Evolutionary conservation across 495 filamentous ascomycete species (phyloP), one percentile per base, ranked within the genome.

Genomic region (Rhizodiscina lignyota): DNA sequence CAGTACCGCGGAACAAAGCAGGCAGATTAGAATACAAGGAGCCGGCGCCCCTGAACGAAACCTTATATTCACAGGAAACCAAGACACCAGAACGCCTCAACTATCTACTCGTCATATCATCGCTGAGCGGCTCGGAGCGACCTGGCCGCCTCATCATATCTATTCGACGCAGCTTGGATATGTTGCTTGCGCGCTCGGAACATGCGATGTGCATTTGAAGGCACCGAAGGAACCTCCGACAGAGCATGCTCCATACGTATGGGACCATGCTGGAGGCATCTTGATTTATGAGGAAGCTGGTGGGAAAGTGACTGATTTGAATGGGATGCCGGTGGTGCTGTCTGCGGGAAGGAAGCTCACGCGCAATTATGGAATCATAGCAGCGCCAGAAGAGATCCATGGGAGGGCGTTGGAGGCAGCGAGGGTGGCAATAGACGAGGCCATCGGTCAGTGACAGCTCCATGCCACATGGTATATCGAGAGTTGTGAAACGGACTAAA

Each of bases 191-290:
- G 73, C 70, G 0, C 49, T 74, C 11, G 68, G 66, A 2, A 59
- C 65, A 4, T 70, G 63, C 16, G 73, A 74, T 49, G 53, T 63
- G 27, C 63, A 68, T 2, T 44, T 78, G 17, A 75, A 75, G 61
- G 56, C 77, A 10, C 71, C 74, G 11, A 17, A 18, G 26, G 8
- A 23, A 4, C 5, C 13, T 37, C 52, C 55, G 2, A 42, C 55
- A 16, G 12, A 13, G 3, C 4, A 10, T 2, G 18, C 11, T 3
- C 12, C 4, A 26, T 21, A 18, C 10, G 60, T 76, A 18, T 80
- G 74, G 74, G 75, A 80, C 41, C 75, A 80, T 50, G 66, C 68
- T 0, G 75, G 74, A 5, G 74, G 70, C 0, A 72, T 76, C 69
- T 49, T 80, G 18, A 53, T 78, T 21, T 74, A 66, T 27, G 59